phyloP scores from a whole-genome alignment of 148 eudicot species.

The Nyssa sinensis region DNA sequence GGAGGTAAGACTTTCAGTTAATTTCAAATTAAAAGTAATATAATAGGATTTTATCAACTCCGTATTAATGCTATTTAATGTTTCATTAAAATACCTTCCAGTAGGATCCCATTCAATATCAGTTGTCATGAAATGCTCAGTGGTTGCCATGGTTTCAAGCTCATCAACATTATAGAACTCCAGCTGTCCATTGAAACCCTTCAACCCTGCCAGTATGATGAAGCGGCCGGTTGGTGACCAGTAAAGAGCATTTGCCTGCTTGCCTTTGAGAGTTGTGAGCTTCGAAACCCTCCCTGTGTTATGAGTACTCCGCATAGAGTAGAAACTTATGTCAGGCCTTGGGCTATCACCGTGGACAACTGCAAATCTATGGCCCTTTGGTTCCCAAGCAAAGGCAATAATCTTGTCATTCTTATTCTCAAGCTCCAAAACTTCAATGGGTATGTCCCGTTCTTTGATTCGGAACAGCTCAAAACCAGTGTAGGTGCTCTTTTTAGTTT shows the following conservation, averaged over 20 bases:
- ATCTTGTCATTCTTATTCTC: conserved; percentile 94
- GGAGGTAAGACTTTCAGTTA: not conserved
- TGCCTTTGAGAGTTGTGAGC: conserved; percentile 79
- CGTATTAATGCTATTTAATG: too few relatives aligned
- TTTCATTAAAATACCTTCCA: conserved; percentile 66
- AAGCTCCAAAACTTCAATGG: conserved; percentile 92
- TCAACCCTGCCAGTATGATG: conserved; percentile 80
- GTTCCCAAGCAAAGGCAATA: conserved; percentile 99
- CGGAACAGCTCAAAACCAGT: conserved; percentile 98
- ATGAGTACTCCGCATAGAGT: conserved; percentile 65
- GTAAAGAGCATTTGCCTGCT: conserved; percentile 92
- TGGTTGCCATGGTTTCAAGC: conserved; percentile 95
- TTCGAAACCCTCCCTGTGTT: conserved; percentile 74
- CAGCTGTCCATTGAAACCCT: conserved; percentile 90
- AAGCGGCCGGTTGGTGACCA: conserved; percentile 93
- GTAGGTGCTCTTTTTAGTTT: conserved; percentile 94
- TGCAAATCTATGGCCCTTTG: conserved; percentile 94
- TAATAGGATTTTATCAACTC: not conserved
- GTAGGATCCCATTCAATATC: conserved; percentile 98
- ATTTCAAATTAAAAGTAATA: too few relatives aligned
- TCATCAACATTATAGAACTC: conserved; percentile 94
- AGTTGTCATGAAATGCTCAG: conserved; percentile 91
- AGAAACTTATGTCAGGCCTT: conserved; percentile 88
- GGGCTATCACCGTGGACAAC: conserved; percentile 92
- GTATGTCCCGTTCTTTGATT: conserved; percentile 92